Conservation (phyloP, 306 rosid genomes). For the Cajanus cajan region DNA sequence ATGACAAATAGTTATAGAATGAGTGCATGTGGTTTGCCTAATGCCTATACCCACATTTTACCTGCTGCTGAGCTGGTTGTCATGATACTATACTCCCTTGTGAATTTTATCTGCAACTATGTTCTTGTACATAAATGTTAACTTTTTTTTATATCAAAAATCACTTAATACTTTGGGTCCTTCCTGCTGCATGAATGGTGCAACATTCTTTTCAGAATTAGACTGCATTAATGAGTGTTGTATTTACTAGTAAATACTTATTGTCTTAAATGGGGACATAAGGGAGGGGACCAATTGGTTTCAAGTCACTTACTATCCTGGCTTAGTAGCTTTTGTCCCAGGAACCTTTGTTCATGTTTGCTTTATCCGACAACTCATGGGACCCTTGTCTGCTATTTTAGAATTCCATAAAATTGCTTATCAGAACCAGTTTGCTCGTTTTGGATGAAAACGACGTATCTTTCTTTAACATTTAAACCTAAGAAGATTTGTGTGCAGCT, state of each 20-base stretch:
- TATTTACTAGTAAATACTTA: constrained; percentile 50
- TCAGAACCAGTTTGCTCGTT: constrained; percentile 30
- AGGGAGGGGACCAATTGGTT: constrained; percentile 82
- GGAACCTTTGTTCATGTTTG: constrained; percentile 54
- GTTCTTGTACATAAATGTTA: constrained; percentile 7
- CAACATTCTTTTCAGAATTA: constrained; percentile 60
- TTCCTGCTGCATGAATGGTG: constrained; percentile 43
- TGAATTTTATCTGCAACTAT: constrained; percentile 27
- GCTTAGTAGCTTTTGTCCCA: constrained; percentile 60
- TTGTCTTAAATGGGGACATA: constrained; percentile 61
- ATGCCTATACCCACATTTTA: constrained; percentile 29
- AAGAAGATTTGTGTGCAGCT: constrained; percentile 36
- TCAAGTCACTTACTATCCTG: constrained; percentile 63
- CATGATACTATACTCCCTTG: constrained; percentile 16
- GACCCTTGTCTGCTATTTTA: constrained; percentile 73
- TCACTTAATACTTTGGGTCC: constrained; percentile 30
- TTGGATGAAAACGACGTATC: constrained; percentile 51
- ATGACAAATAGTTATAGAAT: constrained; percentile 20
- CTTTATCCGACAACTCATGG: constrained; percentile 67
- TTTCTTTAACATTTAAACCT: constrained; percentile 25
- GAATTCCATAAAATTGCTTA: constrained; percentile 29
- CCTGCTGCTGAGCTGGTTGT: constrained; percentile 35
- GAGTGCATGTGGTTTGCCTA: constrained; percentile 37
- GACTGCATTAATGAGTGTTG: constrained; percentile 66
- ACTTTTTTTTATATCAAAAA: constrained; percentile 30